Evolutionary conservation across 139 green algal genomes (phyloP), one percentile per base, ranked within the genome.

Genomic region (Parachlorella kessleri): DNA sequence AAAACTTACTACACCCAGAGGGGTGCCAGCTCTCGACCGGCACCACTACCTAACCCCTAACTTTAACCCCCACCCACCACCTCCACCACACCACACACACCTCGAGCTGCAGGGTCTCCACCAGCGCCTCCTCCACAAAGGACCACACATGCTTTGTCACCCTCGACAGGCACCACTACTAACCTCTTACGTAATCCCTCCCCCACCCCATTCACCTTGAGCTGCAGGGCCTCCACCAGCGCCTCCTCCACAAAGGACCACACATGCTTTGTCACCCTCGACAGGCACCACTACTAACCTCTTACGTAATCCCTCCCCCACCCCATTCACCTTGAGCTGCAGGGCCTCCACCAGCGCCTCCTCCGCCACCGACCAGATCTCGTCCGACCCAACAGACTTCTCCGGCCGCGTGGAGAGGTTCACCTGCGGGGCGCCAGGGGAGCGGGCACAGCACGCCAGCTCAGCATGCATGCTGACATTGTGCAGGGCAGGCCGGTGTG

Each of bases 371-470:
- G 91, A 63, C 97, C 97, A 99, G 76, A 99, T 96, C 1, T 86
- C 92, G 55, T 97, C 90, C 24, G 81, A 86, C 24, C 96, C 97
- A 10, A 99, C 96, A 33, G 79, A 91, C 88, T 99, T 98, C 74
- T 98, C 95, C 8, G 97, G 97, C 23, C 93, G 83, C 1, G 97
- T 99, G 63, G 90, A 97, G 24, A 99, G 88, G 87, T 97, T 85
- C 9, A 90, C 40, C 81, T 86, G 76, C 41, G 39, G 48, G 14
- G 21, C 48, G 21, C 21, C 48, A 59, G 14, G 21, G 48, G 48
- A 59, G 21, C n/a, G 48, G 14, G 21, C 48, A 18, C 48, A 59
- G 48, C 48, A 18, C 21, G 48, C 14, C 48, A 59, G 48, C 48
- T 28, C 48, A 59, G 48, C 48, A 59, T 59, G 21, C 48, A 59